These are phyloP conservation scores for Cicer pinnatifidum DNA, from an alignment of 306 rosid genomes.

Conservation along the genomic window DNA sequence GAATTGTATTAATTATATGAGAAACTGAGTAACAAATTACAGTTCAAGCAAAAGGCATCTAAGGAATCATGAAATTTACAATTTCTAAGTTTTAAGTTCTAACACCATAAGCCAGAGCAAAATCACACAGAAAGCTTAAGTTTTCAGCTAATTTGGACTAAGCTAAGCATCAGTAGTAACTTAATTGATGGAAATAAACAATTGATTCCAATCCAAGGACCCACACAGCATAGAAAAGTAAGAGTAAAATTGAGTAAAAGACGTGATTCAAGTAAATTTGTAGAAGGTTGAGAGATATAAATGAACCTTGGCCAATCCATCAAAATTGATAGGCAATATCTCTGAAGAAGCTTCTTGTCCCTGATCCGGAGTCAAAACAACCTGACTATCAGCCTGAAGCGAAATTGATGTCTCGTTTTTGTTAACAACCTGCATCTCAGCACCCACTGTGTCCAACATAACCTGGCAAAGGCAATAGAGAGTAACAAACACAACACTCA, in stretches of 20 bases:
- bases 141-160: conserved; percentile 22
- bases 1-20: background rate
- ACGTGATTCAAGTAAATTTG: conserved; percentile 5
- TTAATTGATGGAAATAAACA: too few species aligned
- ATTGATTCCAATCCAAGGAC: too few species aligned
- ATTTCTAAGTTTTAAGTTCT: background rate
- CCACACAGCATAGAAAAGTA: conserved; percentile 1
- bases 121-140: background rate
- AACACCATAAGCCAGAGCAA: conserved; percentile 1
- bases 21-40: background rate
- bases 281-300: background rate
- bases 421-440: conserved; percentile 88
- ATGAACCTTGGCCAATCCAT: conserved; percentile 80
- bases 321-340: conserved; percentile 81
- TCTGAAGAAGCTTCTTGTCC: conserved; percentile 82
- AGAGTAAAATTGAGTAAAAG: conserved; percentile 10
- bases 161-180: background rate
- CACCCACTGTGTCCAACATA: conserved; percentile 87
- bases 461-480: conserved; percentile 53
- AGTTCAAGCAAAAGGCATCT: conserved; percentile 6
- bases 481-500: conserved; percentile 23
- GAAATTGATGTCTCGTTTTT: conserved; percentile 68
- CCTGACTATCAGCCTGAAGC: conserved; percentile 61
- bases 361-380: conserved; percentile 72
- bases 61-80: background rate